A percentile compares a stretch with the other conserved stretches of the same genome.
phyloP scores from a whole-genome alignment of 306 rosid species.

The Lathyrus aphaca region DNA sequence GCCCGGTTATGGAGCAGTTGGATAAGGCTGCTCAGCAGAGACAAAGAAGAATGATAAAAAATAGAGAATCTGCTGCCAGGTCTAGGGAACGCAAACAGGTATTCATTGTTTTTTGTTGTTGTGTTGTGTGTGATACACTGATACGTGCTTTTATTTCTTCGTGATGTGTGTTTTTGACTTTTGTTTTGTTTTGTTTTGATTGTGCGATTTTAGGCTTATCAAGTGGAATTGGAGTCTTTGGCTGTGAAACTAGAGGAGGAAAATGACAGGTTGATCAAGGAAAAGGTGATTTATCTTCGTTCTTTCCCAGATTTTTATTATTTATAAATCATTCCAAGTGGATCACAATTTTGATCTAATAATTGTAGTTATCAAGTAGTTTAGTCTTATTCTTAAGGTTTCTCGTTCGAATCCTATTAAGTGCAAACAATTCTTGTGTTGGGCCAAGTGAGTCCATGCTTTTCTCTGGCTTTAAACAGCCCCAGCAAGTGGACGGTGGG shows the following conservation, averaged over 20 bases:
- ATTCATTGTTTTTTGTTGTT: not conserved
- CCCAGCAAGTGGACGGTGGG: no score
- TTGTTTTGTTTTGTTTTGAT: conserved; percentile 2
- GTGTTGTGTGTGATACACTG: not conserved
- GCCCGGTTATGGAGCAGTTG: conserved; percentile 45
- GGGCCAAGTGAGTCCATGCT: no score
- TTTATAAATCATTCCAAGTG: not conserved
- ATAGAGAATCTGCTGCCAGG: conserved; percentile 56
- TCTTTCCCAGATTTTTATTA: not conserved
- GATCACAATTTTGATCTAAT: not conserved
- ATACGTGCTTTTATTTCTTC: not conserved
- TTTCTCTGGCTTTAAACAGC: no score
- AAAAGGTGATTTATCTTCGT: conserved; percentile 59
- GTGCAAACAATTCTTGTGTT: no score
- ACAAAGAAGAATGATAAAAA: conserved; percentile 51
- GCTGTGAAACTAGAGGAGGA: conserved; percentile 82
- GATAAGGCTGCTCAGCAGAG: conserved; percentile 54
- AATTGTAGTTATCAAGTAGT: not conserved
- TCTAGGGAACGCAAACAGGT: conserved; percentile 54
- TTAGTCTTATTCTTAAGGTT: not conserved
- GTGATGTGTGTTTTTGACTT: conserved; percentile 3
- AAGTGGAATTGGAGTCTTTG: conserved; percentile 81
- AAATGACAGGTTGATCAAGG: conserved; percentile 71
- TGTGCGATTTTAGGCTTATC: conserved; percentile 72
- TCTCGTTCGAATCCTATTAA: no score